Conservation (phyloP, 2,329 filamentous ascomycete genomes). For the Xylaria sp. region DNA sequence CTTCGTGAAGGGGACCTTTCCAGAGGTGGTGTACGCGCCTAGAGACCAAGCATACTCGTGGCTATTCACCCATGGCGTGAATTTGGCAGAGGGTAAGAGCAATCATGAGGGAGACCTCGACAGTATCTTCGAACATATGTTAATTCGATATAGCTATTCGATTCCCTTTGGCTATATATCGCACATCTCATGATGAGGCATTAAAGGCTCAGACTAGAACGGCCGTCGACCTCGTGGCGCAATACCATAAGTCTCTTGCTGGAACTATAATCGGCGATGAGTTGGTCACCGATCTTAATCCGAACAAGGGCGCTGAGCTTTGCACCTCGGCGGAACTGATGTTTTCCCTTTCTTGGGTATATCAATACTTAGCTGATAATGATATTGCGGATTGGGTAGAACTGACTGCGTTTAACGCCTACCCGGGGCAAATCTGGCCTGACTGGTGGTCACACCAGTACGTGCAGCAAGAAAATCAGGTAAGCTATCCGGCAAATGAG, state of each 20-base stretch:
- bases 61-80: constrained; percentile 55
- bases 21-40: constrained; percentile 45
- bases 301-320: constrained; percentile 50
- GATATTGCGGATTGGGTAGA: constrained; percentile 60
- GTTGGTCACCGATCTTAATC: constrained; percentile 51
- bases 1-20: constrained; percentile 49
- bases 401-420: constrained; percentile 61
- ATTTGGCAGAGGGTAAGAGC: constrained; percentile 54
- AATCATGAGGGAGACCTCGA: not conserved
- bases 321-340: constrained; percentile 47
- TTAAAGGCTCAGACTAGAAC: constrained; percentile 51
- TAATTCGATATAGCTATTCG: constrained; percentile 50
- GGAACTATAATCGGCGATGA: constrained; percentile 57
- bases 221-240: constrained; percentile 52
- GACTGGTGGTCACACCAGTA: constrained; percentile 67
- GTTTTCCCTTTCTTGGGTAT: constrained; percentile 47
- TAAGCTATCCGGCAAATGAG: constrained; percentile 29
- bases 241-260: constrained; percentile 54
- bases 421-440: constrained; percentile 60
- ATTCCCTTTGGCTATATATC: constrained; percentile 54
- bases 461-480: constrained; percentile 63
- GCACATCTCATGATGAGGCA: constrained; percentile 52
- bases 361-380: constrained; percentile 44
- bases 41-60: constrained; percentile 46
- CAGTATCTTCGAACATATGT: not conserved